A percentile compares a stretch with the other conserved stretches of the same genome.
phyloP scores from a whole-genome alignment of 495 filamentous ascomycete genomes.

The Lepraria neglecta region DNA sequence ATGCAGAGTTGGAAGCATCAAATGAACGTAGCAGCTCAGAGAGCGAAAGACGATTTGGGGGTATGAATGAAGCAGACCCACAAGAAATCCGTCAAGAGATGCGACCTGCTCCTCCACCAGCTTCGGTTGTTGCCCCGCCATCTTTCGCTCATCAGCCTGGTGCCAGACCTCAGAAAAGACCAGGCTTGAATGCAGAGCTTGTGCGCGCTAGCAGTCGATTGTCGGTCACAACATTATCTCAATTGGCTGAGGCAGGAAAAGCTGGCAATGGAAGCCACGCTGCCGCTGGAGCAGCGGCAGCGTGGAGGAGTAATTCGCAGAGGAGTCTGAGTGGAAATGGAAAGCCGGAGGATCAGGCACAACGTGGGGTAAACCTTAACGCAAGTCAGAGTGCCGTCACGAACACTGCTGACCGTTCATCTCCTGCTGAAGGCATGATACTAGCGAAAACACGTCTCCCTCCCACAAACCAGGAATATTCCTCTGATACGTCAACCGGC shows the following conservation, averaged over 20 bases:
- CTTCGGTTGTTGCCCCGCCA: conserved; percentile 69
- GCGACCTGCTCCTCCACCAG: conserved; percentile 53
- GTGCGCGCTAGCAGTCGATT: conserved; percentile 72
- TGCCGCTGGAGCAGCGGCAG: conserved; percentile 37
- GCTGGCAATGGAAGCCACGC: conserved; percentile 35
- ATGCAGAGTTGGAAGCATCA: conserved; percentile 29
- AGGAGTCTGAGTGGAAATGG: conserved; percentile 31
- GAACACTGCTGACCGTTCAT: conserved; percentile 30
- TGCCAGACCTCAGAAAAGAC: conserved; percentile 58
- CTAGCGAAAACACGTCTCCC: conserved; percentile 24
- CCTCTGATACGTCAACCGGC: conserved; percentile 14
- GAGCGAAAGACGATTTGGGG: conserved; percentile 43
- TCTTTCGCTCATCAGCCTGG: conserved; percentile 66
- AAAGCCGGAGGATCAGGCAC: conserved; percentile 30
- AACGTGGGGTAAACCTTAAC: conserved; percentile 32
- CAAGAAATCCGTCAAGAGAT: conserved; percentile 43
- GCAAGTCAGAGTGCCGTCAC: conserved; percentile 29
- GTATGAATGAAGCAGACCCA: conserved; percentile 22
- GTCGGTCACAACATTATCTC: conserved; percentile 70
- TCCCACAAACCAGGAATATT: conserved; percentile 8
- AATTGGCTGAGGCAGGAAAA: conserved; percentile 61
- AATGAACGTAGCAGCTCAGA: conserved; percentile 54
- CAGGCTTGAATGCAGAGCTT: conserved; percentile 66
- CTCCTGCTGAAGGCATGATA: conserved; percentile 30
- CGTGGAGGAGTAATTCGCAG: conserved; percentile 34